Base-by-base conservation (phyloP, 441 rosid species). In the Cnidoscolus chayamansa region DNA sequence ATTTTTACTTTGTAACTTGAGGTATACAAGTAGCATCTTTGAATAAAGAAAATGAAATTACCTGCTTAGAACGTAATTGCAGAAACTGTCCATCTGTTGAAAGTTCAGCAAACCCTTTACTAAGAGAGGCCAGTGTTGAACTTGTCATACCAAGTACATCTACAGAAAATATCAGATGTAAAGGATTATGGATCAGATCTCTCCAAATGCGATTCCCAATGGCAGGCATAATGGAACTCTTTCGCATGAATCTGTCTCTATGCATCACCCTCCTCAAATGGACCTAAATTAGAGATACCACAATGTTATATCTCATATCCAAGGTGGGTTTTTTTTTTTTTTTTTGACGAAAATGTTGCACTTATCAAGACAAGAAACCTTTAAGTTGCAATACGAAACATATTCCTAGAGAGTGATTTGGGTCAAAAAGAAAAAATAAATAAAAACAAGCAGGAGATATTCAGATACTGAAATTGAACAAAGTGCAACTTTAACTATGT, bases 71-170 rank as follows among this genome's bases (percentile, higher is more conserved):
- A 67, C 99, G 92, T 72, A 96, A 86, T 77, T 92, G 96, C 81
- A 92, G 81, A 85, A 93, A 96, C 72, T 90, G 97, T 53, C 97
- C 98, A 85, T 96, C 99, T 68, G 98, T 92, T 62, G 99, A 96
- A 78, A 96, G 97, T 86, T 90, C 92, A 2, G 99, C 99, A 79
- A 96, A 93, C 66, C 99, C 99, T 85, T 87, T 93, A 87, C 99
- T 84, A 63, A 96, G 88, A 77, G 99, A 93, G 73, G 99, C 89
- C 89, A 96, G 74, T 64, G 99, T 93, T 66, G 98, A 96, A 85
- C 99, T 93, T 74, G 99, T 90, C 98, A 96, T 92, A 45, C 99
- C 99, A 83, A 96, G 91, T 43, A 96, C 97, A 85, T 96, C 97
- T 25, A 96, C 91, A 49, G 99, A 96, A 86, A 93, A 92, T 73